A percentile compares a stretch with the other conserved stretches of the same genome.
These are phyloP conservation scores for Massarina eburnea DNA, from an alignment of 2,329 filamentous ascomycete species.

Conservation along the genomic window DNA sequence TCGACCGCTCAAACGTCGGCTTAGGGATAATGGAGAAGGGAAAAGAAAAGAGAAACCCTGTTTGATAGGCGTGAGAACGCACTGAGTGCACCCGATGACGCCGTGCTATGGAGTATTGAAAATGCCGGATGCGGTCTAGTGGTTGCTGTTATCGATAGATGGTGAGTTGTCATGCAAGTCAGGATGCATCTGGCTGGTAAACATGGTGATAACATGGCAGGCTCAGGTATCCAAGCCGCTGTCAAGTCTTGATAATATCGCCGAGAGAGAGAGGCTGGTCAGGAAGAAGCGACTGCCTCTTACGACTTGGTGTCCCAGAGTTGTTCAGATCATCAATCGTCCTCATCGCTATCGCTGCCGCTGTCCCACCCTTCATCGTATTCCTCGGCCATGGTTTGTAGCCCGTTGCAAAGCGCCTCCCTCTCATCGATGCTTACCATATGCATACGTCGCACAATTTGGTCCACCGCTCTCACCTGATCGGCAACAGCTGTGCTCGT, in stretches of 20 bases:
- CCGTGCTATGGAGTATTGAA: background rate
- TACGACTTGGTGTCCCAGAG: background rate
- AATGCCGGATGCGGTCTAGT: background rate
- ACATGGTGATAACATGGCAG: too few relatives aligned
- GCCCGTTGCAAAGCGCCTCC: constrained; percentile 77
- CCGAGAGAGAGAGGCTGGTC: background rate
- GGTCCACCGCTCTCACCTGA: constrained; percentile 66
- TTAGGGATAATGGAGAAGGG: too few relatives aligned
- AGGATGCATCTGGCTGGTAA: too few relatives aligned
- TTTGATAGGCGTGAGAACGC: too few relatives aligned
- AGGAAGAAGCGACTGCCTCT: background rate
- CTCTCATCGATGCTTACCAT: constrained; percentile 74
- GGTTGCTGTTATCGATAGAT: background rate
- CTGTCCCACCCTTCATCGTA: constrained; percentile 89
- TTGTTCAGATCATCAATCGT: constrained; percentile 49
- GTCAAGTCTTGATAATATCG: too few relatives aligned
- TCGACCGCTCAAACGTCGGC: too few relatives aligned
- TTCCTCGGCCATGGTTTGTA: constrained; percentile 81
- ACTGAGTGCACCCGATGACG: background rate
- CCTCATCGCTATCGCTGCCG: constrained; percentile 63
- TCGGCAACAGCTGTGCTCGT: constrained; percentile 74
- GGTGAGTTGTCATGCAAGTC: too few relatives aligned
- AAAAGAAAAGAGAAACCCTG: too few relatives aligned
- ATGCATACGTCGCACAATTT: constrained; percentile 62
- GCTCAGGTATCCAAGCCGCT: too few relatives aligned